Conservation (phyloP, 2,329 filamentous ascomycete species). For the Knufia petricola region DNA sequence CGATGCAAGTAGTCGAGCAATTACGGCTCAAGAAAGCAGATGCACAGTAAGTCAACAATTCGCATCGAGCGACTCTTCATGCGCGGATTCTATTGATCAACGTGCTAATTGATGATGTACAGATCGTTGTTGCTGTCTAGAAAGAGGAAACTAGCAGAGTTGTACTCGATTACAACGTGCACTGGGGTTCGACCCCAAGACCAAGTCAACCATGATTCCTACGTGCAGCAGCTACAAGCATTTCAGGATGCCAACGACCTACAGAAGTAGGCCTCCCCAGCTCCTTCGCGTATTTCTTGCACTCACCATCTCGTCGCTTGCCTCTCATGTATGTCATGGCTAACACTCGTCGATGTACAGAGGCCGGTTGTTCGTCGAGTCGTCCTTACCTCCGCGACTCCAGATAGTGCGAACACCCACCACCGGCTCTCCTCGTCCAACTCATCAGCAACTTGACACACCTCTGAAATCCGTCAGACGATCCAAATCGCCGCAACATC, state of each 20-base stretch:
- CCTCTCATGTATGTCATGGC: conserved; percentile 8
- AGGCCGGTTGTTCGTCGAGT: conserved; percentile 48
- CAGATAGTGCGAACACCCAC: conserved; percentile 20
- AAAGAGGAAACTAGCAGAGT: conserved; percentile 82
- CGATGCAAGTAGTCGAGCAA: conserved; percentile 42
- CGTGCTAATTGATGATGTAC: conserved; percentile 28
- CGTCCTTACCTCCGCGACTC: conserved; percentile 39
- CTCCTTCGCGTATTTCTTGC: conserved; percentile 11
- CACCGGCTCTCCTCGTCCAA: conserved; percentile 9
- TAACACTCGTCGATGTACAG: conserved; percentile 29
- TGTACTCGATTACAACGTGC: conserved; percentile 69
- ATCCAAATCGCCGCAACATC: conserved; percentile 9
- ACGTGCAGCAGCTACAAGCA: conserved; percentile 40
- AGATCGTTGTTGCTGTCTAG: conserved; percentile 61
- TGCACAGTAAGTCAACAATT: conserved; percentile 39
- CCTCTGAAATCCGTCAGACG: not conserved
- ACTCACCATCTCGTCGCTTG: not conserved
- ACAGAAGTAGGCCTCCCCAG: conserved; percentile 40
- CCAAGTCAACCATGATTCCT: conserved; percentile 47
- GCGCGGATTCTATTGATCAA: conserved; percentile 21
- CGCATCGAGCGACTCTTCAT: conserved; percentile 23
- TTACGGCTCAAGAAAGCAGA: conserved; percentile 41
- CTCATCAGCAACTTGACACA: not conserved
- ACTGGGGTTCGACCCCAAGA: conserved; percentile 29
- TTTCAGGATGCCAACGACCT: conserved; percentile 52